Base-by-base conservation (phyloP, 345 rosid genomes). In the Capsella bursapastoris region DNA sequence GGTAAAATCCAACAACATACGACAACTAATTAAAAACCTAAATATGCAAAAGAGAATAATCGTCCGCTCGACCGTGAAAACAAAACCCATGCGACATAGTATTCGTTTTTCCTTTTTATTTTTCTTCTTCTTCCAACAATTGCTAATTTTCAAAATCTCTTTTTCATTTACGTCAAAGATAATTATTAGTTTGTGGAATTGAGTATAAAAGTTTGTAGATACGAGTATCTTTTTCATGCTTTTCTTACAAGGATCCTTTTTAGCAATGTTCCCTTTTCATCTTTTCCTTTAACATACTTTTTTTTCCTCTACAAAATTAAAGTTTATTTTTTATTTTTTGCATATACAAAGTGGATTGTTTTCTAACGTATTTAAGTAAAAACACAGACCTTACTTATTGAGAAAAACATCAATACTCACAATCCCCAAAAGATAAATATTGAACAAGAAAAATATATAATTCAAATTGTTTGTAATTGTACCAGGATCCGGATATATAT, bases 1-100 rank as follows among this genome's bases (percentile, higher is more conserved):
- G 78, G 80, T 79, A 68, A 83, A 85, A 64, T 83, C 87, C 93
- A 84, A 81, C 81, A 32, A 71, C 78, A 88, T 85, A 84, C 94
- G 90, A 93, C 89, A 83, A 87, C 80, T 0, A 41, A 58, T 70
- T 70, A 63, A 27, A 29, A 68, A 70, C 72, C 72, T 55, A 79
- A 76, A 52, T 76, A 67, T 77, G 81, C 83, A 83, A 84, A 86
- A 86, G 91, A 84, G 88, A 85, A 87, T 82, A 84, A 89, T 82
- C 86, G 84, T 87, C 87, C 67, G 58, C 59, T 80, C 82, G 81
- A 79, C 81, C 65, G 80, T 71, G 47, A 55, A 64, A 66, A 51
- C 57, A 61, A 60, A 44, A 43, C 41, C 70, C 79, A 68, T 74
- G 58, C 71, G 49, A 59, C 14, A 40, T 75, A 18, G 22, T 18